Base-by-base conservation (phyloP, 2,329 filamentous ascomycete genomes). In the Zasmidium angulare region DNA sequence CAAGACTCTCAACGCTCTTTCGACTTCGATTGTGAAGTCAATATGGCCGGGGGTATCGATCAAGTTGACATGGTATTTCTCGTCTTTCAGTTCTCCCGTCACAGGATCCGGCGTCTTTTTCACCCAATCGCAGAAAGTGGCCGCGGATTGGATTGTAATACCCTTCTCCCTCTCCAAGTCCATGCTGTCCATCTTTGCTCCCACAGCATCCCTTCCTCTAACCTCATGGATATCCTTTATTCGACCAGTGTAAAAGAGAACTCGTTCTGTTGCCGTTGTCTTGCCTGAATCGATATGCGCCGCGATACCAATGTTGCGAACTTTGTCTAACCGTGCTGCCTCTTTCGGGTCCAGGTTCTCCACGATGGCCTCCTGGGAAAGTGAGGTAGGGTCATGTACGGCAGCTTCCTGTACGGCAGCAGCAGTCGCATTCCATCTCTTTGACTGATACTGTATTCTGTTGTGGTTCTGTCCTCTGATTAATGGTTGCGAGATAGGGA, bases 161-260 rank as follows among this genome's bases (percentile, higher is more conserved):
- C 95, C 95, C 81, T 97, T 96, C 77, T 98, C 95, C 77, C 95
- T 85, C 79, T 99, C 95, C 68, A 99, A 82, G 69, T 99, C 95
- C 95, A 99, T 99, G 23, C 93, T 97, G 81, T 99, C 95, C 95
- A 99, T 99, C 82, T 99, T 99, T 62, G 95, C 95, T 66, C 95
- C 95, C 46, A 97, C 92, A 36, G 90, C 86, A 83, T 99, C 95
- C 73, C 93, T 93, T 60, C 92, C 92, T 72, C 95, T 86, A 47
- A 99, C 95, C 79, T 99, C 95, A 81, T 99, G 95, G 71, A 99
- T 98, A 29, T 91, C 85, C 75, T 96, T 96, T 79, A 97, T 97
- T 74, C 95, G 89, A 66, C 95, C 95, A 56, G 95, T 98, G 78
- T 99, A 99, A 84, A 93, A 99, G 58, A 99, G 88, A 48, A 99